phyloP scores from a whole-genome alignment of 345 rosid genomes.

The Cardamine resedifolia region DNA sequence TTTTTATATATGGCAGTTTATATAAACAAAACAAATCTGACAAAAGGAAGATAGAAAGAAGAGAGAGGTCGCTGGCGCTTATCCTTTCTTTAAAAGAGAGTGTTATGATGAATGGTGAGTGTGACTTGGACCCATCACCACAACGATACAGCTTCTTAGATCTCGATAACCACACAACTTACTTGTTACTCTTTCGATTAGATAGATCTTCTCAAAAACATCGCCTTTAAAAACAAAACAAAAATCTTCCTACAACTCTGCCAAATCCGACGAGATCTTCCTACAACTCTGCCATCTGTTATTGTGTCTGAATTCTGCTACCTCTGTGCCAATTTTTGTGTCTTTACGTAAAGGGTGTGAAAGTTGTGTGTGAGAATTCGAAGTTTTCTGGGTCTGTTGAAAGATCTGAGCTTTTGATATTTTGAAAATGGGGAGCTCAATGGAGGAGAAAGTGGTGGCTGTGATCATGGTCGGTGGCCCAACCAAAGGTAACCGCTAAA shows the following conservation, averaged over 20 bases:
- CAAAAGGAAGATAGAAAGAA: background rate
- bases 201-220: slow-evolving; percentile 26
- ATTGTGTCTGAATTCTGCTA: slow-evolving; percentile 2
- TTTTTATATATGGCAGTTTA: background rate
- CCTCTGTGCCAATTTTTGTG: background rate
- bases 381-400: slow-evolving; percentile 17
- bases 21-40: background rate
- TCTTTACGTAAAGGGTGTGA: background rate
- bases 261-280: slow-evolving; percentile 9
- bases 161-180: slow-evolving; percentile 17
- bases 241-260: background rate
- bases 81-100: slow-evolving; percentile 24
- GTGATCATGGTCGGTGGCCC: slow-evolving; percentile 99
- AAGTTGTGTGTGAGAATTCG: background rate
- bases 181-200: slow-evolving; percentile 1
- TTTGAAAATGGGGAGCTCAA: slow-evolving; percentile 56
- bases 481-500: slow-evolving; percentile 68
- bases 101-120: slow-evolving; percentile 28
- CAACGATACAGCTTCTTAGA: slow-evolving; percentile 23
- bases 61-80: slow-evolving; percentile 8
- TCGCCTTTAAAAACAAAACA: background rate
- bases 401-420: slow-evolving; percentile 44
- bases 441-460: slow-evolving; percentile 82
- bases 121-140: slow-evolving; percentile 38
- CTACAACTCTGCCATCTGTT: background rate